These are phyloP conservation scores for Marchantia polymorpha DNA, from an alignment of 225 moss, liverwort and hornwort genomes.

Conservation along the genomic window DNA sequence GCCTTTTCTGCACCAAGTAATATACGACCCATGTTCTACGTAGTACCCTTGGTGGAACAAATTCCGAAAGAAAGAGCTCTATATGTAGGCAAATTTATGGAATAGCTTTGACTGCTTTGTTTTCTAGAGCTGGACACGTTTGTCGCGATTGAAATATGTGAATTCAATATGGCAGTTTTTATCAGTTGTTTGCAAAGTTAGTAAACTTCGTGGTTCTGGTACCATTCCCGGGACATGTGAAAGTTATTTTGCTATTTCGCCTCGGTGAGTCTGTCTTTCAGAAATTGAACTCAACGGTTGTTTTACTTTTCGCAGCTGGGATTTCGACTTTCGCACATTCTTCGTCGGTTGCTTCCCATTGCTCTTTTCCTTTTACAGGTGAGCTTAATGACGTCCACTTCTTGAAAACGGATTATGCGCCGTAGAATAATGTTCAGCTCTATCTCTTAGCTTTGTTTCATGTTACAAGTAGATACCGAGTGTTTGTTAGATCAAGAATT, in stretches of 20 bases:
- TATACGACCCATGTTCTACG: not conserved
- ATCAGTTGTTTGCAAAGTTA: not conserved
- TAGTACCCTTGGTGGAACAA: not conserved
- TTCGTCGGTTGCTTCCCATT: slow-evolving; percentile 88
- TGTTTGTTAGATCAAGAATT: not conserved
- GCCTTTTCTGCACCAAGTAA: slow-evolving; percentile 94
- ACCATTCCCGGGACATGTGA: not conserved
- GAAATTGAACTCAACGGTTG: not conserved
- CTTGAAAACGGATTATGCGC: not conserved
- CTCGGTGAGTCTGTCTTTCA: not conserved
- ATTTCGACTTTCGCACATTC: slow-evolving; percentile 85
- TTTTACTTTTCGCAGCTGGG: slow-evolving; percentile 54
- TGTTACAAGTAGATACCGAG: not conserved
- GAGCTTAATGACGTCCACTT: not conserved
- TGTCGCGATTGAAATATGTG: not conserved
- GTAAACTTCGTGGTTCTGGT: not conserved
- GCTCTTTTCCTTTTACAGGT: slow-evolving; percentile 96
- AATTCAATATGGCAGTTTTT: not conserved
- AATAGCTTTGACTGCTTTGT: not conserved
- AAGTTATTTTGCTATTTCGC: not conserved
- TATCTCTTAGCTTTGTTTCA: not conserved
- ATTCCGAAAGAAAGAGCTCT: not conserved
- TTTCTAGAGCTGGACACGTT: not conserved
- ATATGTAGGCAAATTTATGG: not conserved
- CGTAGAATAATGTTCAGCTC: not conserved